Base-by-base conservation (phyloP, 1,284 basidiomycete species). In the Ustilago xerochloae region DNA sequence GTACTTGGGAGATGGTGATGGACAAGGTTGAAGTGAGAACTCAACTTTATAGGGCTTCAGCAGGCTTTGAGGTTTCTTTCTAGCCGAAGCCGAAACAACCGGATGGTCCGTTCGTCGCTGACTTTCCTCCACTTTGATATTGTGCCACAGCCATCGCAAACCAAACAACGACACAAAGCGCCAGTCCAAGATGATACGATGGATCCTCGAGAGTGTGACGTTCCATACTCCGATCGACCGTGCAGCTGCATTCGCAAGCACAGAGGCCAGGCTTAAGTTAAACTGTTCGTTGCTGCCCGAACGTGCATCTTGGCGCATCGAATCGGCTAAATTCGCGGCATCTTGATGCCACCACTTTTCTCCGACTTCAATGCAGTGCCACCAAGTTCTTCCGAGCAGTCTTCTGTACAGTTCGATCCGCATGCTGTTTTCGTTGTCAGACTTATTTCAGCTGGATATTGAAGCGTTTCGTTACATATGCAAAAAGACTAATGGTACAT, bases 261-360 rank as follows among this genome's bases (percentile, higher is more conserved):
- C n/a, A n/a, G n/a, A n/a, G n/a, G n/a, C n/a, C n/a, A n/a, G n/a
- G n/a, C n/a, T n/a, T n/a, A 43, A 43, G 41, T 24, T 41, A 7
- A n/a, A 22, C 7, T 13, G 35, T 13, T 36, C 12, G 35, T n/a
- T 38, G 22, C 13, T 43, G 41, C 26, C 20, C 10, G n/a, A 43
- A n/a, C 9, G n/a, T 43, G 41, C 41, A 43, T 43, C 41, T 43
- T 43, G 41, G 41, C 41, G 41, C 22, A 43, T 26, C n/a, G n/a
- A 4, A 20, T 20, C 38, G 38, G 16, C 5, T 39, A 18, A 39
- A 18, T 39, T 39, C n/a, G 20, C 38, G n/a, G n/a, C n/a, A n/a
- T n/a, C n/a, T n/a, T n/a, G n/a, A n/a, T 20, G 20, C 38, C 12
- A 20, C 38, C 38, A 39, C 9, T 20, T 20, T 39, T 39, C 38